A percentile compares a stretch with the other conserved stretches of the same genome.
Evolutionary conservation across 1,284 basidiomycete species (phyloP).

Genomic region (Trametes hirsuta): DNA sequence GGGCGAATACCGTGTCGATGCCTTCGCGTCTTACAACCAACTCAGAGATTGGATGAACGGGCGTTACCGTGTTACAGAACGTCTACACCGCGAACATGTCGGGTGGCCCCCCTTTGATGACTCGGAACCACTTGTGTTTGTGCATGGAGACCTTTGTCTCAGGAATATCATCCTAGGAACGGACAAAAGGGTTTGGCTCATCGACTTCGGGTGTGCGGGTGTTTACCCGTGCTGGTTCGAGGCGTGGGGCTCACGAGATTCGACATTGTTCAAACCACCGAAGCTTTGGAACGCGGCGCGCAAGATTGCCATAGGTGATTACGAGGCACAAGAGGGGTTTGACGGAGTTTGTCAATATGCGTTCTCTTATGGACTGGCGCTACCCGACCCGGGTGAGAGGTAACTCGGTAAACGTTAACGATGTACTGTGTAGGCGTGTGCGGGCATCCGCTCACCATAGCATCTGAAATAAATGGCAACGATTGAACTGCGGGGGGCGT

Average conservation of each 20-base stretch:
- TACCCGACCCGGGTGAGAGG: background rate
- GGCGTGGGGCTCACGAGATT: background rate
- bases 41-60: conserved; percentile 14
- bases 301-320: conserved; percentile 4
- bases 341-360: background rate
- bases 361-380: background rate
- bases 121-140: conserved; percentile 33
- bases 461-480: too few species aligned
- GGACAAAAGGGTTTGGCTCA: conserved; percentile 33
- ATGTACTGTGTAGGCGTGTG: too few species aligned
- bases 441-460: too few species aligned
- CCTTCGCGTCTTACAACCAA: conserved; percentile 15
- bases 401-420: background rate
- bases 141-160: conserved; percentile 32
- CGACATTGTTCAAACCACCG: background rate
- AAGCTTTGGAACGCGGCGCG: conserved; percentile 8
- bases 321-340: conserved; percentile 1
- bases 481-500: too few species aligned
- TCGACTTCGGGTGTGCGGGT: conserved; percentile 36
- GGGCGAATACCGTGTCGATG: conserved; percentile 3
- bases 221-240: conserved; percentile 38
- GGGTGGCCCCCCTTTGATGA: conserved; percentile 24
- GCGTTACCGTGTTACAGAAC: background rate
- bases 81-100: background rate
- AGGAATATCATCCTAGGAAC: conserved; percentile 33